phyloP scores from a whole-genome alignment of 768 basidiomycete species.

The Cyclocybe cylindracea region DNA sequence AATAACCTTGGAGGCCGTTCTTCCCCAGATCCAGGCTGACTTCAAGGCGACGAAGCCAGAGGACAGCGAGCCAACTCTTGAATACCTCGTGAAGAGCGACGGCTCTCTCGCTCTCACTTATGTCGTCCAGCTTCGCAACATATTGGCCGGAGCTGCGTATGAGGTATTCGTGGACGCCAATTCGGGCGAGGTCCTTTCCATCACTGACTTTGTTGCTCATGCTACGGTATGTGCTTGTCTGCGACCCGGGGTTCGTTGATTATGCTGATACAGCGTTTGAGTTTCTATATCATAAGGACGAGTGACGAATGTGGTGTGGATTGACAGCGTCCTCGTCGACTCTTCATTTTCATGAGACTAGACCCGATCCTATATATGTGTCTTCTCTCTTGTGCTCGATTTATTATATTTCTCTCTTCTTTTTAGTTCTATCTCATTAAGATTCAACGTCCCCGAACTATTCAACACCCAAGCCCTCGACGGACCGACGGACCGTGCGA shows the following conservation, averaged over 20 bases:
- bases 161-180: conserved; percentile 63
- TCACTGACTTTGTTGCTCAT: conserved; percentile 52
- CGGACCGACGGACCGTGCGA: too few relatives aligned
- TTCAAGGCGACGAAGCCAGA: conserved; percentile 41
- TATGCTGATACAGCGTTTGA: neutral
- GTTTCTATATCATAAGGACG: too few relatives aligned
- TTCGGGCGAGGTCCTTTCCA: conserved; percentile 46
- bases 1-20: conserved; percentile 33
- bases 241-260: too few relatives aligned
- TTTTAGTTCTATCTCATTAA: too few relatives aligned
- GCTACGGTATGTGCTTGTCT: conserved; percentile 33
- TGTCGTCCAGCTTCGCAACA: conserved; percentile 35
- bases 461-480: too few relatives aligned
- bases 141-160: conserved; percentile 43
- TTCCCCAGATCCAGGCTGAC: conserved; percentile 35
- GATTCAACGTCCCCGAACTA: too few relatives aligned
- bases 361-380: too few relatives aligned
- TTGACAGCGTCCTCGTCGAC: too few relatives aligned
- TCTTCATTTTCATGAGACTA: too few relatives aligned
- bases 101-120: conserved; percentile 40
- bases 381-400: too few relatives aligned
- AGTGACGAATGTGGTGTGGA: too few relatives aligned
- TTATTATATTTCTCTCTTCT: too few relatives aligned
- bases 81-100: conserved; percentile 42
- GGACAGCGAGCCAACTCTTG: conserved; percentile 34